Conservation (phyloP, 371 early-diverging fungal species). For the Rhizopus microsporus region DNA sequence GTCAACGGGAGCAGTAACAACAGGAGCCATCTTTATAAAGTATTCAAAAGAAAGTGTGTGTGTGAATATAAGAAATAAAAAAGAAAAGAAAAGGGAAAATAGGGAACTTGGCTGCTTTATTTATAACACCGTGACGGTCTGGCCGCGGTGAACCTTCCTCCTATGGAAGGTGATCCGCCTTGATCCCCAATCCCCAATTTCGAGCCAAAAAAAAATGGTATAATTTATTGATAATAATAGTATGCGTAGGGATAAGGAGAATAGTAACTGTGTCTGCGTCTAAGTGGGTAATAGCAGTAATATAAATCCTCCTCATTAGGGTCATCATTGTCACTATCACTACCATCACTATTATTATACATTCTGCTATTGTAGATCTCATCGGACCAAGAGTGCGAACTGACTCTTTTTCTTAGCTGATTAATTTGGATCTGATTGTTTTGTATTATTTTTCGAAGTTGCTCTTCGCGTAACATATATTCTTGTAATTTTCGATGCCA, state of each 20-base stretch:
- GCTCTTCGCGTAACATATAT: conserved; percentile 20
- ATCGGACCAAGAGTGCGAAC: too few relatives aligned
- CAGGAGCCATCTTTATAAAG: neutral
- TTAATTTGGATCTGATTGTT: conserved; percentile 17
- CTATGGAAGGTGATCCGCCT: neutral
- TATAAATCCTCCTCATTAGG: too few relatives aligned
- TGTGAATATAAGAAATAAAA: conserved; percentile 1
- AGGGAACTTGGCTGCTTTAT: neutral
- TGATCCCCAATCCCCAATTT: neutral
- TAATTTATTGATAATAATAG: too few relatives aligned
- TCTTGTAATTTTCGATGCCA: conserved; percentile 17
- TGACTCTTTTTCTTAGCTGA: neutral
- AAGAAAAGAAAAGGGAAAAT: neutral
- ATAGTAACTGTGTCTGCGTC: too few relatives aligned
- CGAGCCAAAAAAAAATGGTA: too few relatives aligned
- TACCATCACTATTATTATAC: too few relatives aligned
- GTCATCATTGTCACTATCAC: too few relatives aligned
- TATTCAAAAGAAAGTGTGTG: neutral
- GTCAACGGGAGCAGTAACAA: neutral
- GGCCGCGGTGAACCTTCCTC: conserved; percentile 2
- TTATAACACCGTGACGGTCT: conserved; percentile 2
- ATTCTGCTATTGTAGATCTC: too few relatives aligned
- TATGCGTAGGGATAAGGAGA: too few relatives aligned
- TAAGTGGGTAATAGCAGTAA: too few relatives aligned
- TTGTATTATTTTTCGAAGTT: conserved; percentile 19